phyloP scores from a whole-genome alignment of 2,329 filamentous ascomycete species.

The Penicillium thymicola region DNA sequence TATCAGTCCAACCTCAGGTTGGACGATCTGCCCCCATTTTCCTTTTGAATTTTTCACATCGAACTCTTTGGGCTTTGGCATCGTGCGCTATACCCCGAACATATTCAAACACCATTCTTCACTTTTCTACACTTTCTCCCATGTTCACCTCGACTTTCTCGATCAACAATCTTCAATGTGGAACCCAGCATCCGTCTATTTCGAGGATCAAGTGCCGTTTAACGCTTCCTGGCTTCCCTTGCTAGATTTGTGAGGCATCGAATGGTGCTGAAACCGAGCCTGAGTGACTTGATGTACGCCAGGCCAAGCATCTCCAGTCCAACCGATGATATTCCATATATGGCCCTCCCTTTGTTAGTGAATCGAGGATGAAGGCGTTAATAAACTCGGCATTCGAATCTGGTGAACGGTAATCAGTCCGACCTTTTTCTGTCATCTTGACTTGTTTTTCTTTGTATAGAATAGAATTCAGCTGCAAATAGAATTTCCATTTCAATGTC shows the following conservation, averaged over 20 bases:
- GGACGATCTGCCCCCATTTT: not conserved
- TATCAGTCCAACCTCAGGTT: not conserved
- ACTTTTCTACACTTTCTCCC: not conserved
- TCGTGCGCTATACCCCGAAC: constrained; percentile 9
- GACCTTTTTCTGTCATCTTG: not conserved
- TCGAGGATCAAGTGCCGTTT: not conserved
- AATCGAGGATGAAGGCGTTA: not conserved
- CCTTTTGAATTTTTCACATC: not conserved
- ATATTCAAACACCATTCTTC: constrained; percentile 1
- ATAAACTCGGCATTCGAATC: not conserved
- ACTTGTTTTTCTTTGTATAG: not conserved
- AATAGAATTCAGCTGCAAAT: not conserved
- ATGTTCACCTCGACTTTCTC: not conserved
- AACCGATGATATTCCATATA: not conserved
- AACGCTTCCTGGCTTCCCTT: too few species aligned
- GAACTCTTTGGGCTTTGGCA: constrained; percentile 3
- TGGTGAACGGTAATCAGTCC: not conserved
- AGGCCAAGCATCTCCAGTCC: not conserved
- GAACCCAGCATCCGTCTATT: not conserved
- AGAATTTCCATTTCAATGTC: not conserved
- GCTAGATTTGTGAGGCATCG: not conserved
- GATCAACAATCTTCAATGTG: not conserved
- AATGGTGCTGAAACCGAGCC: not conserved
- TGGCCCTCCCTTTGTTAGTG: too few species aligned
- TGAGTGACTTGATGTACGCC: not conserved